phyloP scores from a whole-genome alignment of 768 basidiomycete species.

The Lenzites betulinus region DNA sequence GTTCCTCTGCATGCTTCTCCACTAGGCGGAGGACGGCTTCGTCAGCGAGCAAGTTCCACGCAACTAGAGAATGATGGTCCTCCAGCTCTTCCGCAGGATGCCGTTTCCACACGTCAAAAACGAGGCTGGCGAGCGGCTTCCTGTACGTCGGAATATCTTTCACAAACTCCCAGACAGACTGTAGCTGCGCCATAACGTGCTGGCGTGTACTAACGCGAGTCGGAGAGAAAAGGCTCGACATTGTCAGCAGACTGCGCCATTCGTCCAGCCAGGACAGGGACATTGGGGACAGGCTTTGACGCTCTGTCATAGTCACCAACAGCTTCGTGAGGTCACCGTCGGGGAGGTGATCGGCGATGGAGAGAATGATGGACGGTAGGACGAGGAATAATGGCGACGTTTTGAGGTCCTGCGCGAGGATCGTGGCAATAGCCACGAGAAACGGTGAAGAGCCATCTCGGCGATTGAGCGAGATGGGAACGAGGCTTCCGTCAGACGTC shows the following conservation, averaged over 20 bases:
- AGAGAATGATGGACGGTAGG: slow-evolving; percentile 63
- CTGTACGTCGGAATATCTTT: slow-evolving; percentile 72
- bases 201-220: slow-evolving; percentile 53
- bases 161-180: slow-evolving; percentile 62
- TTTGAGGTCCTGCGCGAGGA: slow-evolving; percentile 62
- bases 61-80: slow-evolving; percentile 33
- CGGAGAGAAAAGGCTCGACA: slow-evolving; percentile 34
- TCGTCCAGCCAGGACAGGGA: slow-evolving; percentile 70
- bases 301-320: slow-evolving; percentile 61
- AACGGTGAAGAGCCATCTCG: slow-evolving; percentile 60
- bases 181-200: slow-evolving; percentile 58
- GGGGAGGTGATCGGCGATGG: slow-evolving; percentile 66
- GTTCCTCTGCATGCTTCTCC: slow-evolving; percentile 65
- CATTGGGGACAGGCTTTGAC: slow-evolving; percentile 70
- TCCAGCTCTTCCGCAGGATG: slow-evolving; percentile 35
- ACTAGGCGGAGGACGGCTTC: slow-evolving; percentile 67
- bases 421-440: slow-evolving; percentile 58
- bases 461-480: slow-evolving; percentile 54
- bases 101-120: slow-evolving; percentile 51
- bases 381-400: slow-evolving; percentile 57
- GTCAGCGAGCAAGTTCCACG: slow-evolving; percentile 67
- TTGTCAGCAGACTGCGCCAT: slow-evolving; percentile 61
- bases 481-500: slow-evolving; percentile 45
- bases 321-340: slow-evolving; percentile 68
- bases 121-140: slow-evolving; percentile 50